Conservation (phyloP, 1,139 yeast genomes). For the Kluyveromyces sp. region DNA sequence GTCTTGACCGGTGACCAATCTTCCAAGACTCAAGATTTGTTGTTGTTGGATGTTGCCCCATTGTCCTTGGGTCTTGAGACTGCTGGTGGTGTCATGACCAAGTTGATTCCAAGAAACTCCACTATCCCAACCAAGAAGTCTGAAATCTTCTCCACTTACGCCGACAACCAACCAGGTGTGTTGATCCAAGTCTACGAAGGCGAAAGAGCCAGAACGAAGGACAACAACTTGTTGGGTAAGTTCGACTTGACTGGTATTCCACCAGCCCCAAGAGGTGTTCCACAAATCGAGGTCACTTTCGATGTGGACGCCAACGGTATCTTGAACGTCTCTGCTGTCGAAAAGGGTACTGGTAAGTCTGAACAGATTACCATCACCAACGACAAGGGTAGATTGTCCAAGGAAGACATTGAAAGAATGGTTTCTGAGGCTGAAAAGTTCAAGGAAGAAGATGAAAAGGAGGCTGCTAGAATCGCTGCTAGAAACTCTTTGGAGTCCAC, state of each 20-base stretch:
- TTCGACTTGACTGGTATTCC: slow-evolving; percentile 89
- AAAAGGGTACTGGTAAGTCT: slow-evolving; percentile 81
- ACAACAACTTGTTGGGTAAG: slow-evolving; percentile 90
- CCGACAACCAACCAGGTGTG: slow-evolving; percentile 93
- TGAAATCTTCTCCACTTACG: slow-evolving; percentile 83
- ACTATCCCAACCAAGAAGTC: slow-evolving; percentile 92
- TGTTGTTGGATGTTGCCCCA: slow-evolving; percentile 84
- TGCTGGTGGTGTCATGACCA: slow-evolving; percentile 92
- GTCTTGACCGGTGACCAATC: slow-evolving; percentile 69
- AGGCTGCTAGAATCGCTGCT: slow-evolving; percentile 67
- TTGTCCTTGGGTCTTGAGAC: slow-evolving; percentile 89
- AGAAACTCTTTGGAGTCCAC: slow-evolving; percentile 91
- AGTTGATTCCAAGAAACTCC: slow-evolving; percentile 86
- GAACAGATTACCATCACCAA: slow-evolving; percentile 79
- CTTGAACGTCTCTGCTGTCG: slow-evolving; percentile 88
- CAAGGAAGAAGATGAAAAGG: slow-evolving; percentile 80
- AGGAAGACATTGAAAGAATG: slow-evolving; percentile 93
- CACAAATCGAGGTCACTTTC: slow-evolving; percentile 89
- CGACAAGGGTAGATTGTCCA: slow-evolving; percentile 93
- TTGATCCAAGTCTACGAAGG: slow-evolving; percentile 90
- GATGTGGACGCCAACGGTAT: slow-evolving; percentile 92
- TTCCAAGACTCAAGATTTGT: slow-evolving; percentile 74
- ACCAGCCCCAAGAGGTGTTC: slow-evolving; percentile 95
- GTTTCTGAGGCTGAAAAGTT: slow-evolving; percentile 84
- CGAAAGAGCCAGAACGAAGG: slow-evolving; percentile 90